Evolutionary conservation across 2,329 filamentous ascomycete genomes (phyloP), one percentile per base, ranked within the genome.

Genomic region (Botryotinia calthae): DNA sequence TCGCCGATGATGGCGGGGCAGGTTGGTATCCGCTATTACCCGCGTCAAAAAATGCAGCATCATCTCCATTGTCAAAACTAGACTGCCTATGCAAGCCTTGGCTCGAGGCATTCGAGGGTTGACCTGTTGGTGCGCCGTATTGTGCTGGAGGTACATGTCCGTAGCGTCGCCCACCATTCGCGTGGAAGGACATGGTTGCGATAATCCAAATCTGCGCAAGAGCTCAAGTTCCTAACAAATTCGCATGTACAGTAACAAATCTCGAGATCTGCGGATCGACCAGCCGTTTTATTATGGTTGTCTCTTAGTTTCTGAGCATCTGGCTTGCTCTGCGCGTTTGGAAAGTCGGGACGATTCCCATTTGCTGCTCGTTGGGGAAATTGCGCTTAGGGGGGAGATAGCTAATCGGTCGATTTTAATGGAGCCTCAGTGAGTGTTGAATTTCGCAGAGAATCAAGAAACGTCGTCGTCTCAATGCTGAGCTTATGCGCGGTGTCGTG

Each of bases 1-100:
- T 79, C 58, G 71, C 73, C 66, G 80, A 77, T 77, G 71, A 67
- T 44, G 76, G 62, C 70, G 78, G 78, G 75, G 78, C 78, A 73
- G 75, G 74, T 72, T 79, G 79, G 70, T 81, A 81, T 77, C 75
- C 77, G 73, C 73, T 78, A 66, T 76, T 76, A 75, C 78, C 75
- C 58, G 80, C 76, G 70, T 81, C 78, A 77, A 87, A 85, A 77
- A 89, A 88, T 66, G 84, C 82, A 65, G 86, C 84, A 81, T 95
- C 92, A 81, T 96, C 93, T 76, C 91, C 92, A 76, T 87, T 89
- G 81, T 94, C 90, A 84, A 93, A 94, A 84, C 91, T 95, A 66
- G 88, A 87, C 76, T 89, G 87, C 76, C 92, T 86, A 61, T 78
- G 79, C 46, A 81, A 51, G 54, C 77, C 75, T 31, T 84, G 82